These are phyloP conservation scores for Stemphylium vesicarium DNA, from an alignment of 2,329 filamentous ascomycete species.

Conservation along the genomic window DNA sequence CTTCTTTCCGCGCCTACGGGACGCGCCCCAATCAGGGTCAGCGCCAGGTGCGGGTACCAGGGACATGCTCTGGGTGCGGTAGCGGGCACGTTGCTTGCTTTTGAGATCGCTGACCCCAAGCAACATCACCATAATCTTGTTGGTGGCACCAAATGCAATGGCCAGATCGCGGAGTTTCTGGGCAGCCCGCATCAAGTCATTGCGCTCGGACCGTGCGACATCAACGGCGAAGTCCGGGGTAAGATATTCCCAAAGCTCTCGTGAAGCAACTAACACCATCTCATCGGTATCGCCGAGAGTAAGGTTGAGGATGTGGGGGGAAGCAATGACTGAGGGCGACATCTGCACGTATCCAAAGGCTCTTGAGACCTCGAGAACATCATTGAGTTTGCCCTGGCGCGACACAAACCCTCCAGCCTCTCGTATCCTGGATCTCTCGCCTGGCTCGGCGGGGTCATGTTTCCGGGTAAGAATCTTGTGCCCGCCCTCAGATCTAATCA, in stretches of 20 bases:
- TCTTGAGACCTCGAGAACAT: slow-evolving; percentile 86
- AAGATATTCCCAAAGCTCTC: slow-evolving; percentile 94
- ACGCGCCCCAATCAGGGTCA: slow-evolving; percentile 72
- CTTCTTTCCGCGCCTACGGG: slow-evolving; percentile 65
- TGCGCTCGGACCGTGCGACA: slow-evolving; percentile 82
- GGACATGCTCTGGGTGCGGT: slow-evolving; percentile 83
- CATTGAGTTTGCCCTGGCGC: slow-evolving; percentile 90
- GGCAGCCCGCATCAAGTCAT: slow-evolving; percentile 91
- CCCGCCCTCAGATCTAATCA: slow-evolving; percentile 87
- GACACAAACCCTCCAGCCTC: slow-evolving; percentile 97
- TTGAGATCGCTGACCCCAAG: slow-evolving; percentile 91
- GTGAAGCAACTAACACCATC: slow-evolving; percentile 88
- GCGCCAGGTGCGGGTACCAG: slow-evolving; percentile 75
- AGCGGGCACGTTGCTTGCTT: slow-evolving; percentile 76
- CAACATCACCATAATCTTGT: slow-evolving; percentile 99
- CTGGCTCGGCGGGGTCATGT: slow-evolving; percentile 88
- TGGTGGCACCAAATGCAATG: slow-evolving; percentile 90
- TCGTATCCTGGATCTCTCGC: slow-evolving; percentile 85
- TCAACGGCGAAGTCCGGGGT: slow-evolving; percentile 90
- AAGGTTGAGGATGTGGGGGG: slow-evolving; percentile 80
- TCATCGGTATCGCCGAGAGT: slow-evolving; percentile 88
- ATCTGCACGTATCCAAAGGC: slow-evolving; percentile 94
- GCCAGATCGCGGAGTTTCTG: slow-evolving; percentile 94
- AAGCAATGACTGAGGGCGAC: slow-evolving; percentile 91
- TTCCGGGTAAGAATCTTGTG: slow-evolving; percentile 85